These are phyloP conservation scores for Lagenidium giganteum DNA, from an alignment of 352 stramenopile species.

Conservation along the genomic window DNA sequence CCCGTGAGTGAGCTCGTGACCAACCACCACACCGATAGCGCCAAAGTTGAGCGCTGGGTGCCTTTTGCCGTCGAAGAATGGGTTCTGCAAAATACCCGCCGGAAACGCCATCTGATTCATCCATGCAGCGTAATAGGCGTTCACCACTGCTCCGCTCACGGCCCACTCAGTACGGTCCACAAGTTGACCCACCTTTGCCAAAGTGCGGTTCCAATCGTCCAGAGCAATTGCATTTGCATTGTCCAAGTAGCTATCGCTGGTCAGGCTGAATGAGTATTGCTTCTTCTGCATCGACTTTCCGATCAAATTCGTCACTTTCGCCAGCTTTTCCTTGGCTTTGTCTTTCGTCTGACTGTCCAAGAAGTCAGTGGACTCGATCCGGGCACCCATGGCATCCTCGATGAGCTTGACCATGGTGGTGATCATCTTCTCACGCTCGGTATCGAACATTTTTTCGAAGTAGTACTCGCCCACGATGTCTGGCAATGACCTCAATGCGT, in stretches of 20 bases:
- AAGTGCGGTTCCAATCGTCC: conserved; percentile 14
- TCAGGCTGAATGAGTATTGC: conserved; percentile 21
- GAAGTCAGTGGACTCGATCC: conserved; percentile 86
- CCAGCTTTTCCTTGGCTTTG: conserved; percentile 81
- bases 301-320: conserved; percentile 24
- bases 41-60: conserved; percentile 89
- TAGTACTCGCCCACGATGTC: conserved; percentile 73
- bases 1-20: conserved; percentile 93
- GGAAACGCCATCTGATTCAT: conserved; percentile 92
- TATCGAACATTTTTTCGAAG: conserved; percentile 69
- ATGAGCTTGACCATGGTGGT: conserved; percentile 79
- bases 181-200: conserved; percentile 26
- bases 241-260: conserved; percentile 33
- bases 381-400: conserved; percentile 63
- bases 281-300: conserved; percentile 31
- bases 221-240: conserved; percentile 39
- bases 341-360: conserved; percentile 77
- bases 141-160: conserved; percentile 89
- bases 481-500: conserved; percentile 29
- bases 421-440: conserved; percentile 54
- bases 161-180: conserved; percentile 66
- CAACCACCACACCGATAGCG: conserved; percentile 86
- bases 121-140: conserved; percentile 73
- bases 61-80: conserved; percentile 83
- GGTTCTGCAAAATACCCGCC: conserved; percentile 89